phyloP scores from a whole-genome alignment of 306 rosid species.

The Lathyrus oleraceus region DNA sequence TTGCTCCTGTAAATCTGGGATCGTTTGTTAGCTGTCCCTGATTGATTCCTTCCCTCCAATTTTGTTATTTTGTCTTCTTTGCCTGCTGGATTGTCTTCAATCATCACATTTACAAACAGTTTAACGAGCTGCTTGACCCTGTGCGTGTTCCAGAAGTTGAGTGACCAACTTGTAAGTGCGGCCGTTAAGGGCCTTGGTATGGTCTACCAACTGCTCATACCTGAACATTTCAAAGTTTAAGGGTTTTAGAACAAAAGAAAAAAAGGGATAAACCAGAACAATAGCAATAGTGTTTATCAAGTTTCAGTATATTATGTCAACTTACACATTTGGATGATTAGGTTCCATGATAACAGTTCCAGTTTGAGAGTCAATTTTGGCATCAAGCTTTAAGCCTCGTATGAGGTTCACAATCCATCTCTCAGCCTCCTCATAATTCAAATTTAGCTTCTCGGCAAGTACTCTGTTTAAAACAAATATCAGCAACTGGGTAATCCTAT shows the following conservation, averaged over 20 bases:
- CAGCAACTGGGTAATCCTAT: constrained; percentile 7
- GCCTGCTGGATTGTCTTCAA: neutral
- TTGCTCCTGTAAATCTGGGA: neutral
- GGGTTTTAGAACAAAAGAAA: neutral
- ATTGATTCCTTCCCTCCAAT: neutral
- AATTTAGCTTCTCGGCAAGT: constrained; percentile 88
- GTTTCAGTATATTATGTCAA: neutral
- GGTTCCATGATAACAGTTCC: constrained; percentile 87
- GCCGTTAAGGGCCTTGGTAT: constrained; percentile 70
- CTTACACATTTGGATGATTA: constrained; percentile 87
- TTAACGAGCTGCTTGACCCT: constrained; percentile 63
- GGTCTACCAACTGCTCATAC: constrained; percentile 90
- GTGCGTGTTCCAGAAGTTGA: constrained; percentile 70
- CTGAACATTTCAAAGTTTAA: constrained; percentile 41
- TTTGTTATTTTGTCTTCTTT: neutral
- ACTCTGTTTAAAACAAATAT: constrained; percentile 49
- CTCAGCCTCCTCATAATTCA: constrained; percentile 93
- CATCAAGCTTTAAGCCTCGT: constrained; percentile 85
- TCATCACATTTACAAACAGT: constrained; percentile 8
- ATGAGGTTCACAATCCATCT: constrained; percentile 87
- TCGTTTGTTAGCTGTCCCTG: neutral
- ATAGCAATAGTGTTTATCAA: neutral
- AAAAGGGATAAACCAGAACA: neutral
- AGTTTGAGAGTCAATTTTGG: constrained; percentile 69
- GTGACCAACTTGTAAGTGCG: constrained; percentile 79